Base-by-base conservation (phyloP, 768 basidiomycete genomes). In the Xerocomellus intermedius region DNA sequence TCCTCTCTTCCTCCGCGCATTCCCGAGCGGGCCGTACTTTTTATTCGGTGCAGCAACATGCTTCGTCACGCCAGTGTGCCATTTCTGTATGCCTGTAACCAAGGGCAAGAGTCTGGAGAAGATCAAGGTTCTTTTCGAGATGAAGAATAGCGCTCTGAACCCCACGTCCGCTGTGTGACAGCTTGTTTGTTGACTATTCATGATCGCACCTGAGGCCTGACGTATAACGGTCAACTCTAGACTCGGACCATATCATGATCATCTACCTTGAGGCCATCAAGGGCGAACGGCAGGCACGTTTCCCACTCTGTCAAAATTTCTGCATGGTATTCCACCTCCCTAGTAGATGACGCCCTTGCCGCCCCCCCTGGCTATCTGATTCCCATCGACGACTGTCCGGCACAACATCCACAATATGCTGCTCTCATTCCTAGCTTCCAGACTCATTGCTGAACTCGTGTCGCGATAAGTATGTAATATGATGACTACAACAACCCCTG, bases 1-100 rank as follows among this genome's bases (percentile, higher is more conserved):
- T 14, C 77, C 79, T 17, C 63, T 78, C 33, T 81, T 80, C 69
- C 73, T 81, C 45, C 64, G 69, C 4, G 63, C 69, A 42, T 78
- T 76, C 8, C 69, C 73, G 8, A 80, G 74, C 2, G 79, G 77
- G 2, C 76, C 77, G 1, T 80, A 79, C 59, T 80, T 80, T 65
- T 61, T 79, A 42, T 80, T 79, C 50, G 74, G 75, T 26, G 58
- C 59, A n/a, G 74, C 69, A 43, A 62, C 72, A 17, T 67, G 72
- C 39, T 54, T 78, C 41, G 70, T 73, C 24, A 73, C 73, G 14
- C 8, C 75, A 22, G 69, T 75, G 17, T 80, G 76, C 54, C 48
- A 70, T 21, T 64, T 73, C 2, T 75, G 70, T 51, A 71, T 73
- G 57, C 77, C 78, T 17, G 80, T 80, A 56, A 79, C 77, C 5